Evolutionary conservation across 495 filamentous ascomycete species (phyloP).

Genomic region (Aspergillus coremiiformis): DNA sequence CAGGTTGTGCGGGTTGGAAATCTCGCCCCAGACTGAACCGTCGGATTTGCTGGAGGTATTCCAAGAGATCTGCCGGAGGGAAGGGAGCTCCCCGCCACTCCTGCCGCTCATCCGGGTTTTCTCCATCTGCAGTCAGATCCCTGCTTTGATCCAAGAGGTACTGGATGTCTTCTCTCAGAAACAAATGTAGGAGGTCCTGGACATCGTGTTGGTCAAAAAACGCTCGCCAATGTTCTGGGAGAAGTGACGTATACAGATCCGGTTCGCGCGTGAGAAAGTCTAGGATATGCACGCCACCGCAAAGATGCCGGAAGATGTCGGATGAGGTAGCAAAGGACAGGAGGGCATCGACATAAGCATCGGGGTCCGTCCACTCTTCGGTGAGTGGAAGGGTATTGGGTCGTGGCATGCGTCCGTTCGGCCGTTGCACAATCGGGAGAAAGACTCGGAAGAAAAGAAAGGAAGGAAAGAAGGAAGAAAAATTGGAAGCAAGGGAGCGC

Average conservation of each 20-base stretch:
- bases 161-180: conserved; percentile 66
- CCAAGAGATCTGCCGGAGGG: conserved; percentile 60
- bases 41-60: conserved; percentile 70
- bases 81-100: conserved; percentile 45
- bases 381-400: conserved; percentile 48
- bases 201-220: conserved; percentile 66
- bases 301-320: conserved; percentile 75
- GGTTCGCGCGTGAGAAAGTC: conserved; percentile 90
- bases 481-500: background rate
- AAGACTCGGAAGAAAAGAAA: too few relatives aligned
- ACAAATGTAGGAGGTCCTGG: conserved; percentile 66
- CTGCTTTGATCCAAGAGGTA: conserved; percentile 10
- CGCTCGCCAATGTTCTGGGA: conserved; percentile 71
- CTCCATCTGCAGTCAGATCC: background rate
- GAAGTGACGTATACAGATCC: conserved; percentile 62
- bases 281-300: conserved; percentile 88
- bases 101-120: conserved; percentile 4
- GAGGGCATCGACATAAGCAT: conserved; percentile 72
- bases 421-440: background rate
- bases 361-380: conserved; percentile 47
- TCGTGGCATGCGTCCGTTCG: conserved; percentile 12
- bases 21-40: conserved; percentile 59
- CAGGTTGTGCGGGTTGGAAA: conserved; percentile 31
- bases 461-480: background rate
- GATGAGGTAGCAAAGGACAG: conserved; percentile 67